Evolutionary conservation across 2,329 filamentous ascomycete species (phyloP), one percentile per base, ranked within the genome.

Genomic region (Polytolypa hystricis): DNA sequence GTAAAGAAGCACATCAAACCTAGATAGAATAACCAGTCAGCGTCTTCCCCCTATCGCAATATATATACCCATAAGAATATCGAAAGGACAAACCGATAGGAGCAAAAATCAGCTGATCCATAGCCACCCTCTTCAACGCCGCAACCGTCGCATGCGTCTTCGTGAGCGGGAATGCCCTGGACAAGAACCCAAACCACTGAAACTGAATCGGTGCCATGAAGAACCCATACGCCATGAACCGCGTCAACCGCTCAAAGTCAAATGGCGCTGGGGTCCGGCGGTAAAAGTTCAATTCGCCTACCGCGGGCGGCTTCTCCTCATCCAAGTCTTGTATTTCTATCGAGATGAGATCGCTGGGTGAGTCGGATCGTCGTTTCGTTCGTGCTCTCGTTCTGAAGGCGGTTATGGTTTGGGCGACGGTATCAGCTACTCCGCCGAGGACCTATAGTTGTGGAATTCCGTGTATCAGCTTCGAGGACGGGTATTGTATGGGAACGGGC

Each of bases 211-310:
- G 91, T 4, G 91, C 86, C 85, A 96, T 95, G 55, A 82, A 74
- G 65, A 96, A 95, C 56, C 86, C 86, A 59, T 96, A 98, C 4
- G 84, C 81, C 85, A 96, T 95, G 67, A 96, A 98, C 32, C 91
- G 74, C 2, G 84, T 89, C 44, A 95, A 69, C 33, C 91, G 78
- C 65, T 96, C 91, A 52, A 96, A 96, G 62, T 98, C 89, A 54
- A 98, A 96, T 0, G 85, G 78, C 3, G 85, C 82, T 18, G 86
- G 83, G 0, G 81, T 70, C 8, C 58, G 53, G 49, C 71, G 74
- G 12, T 62, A 61, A 39, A 78, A 74, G 35, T 86, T 77, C 30
- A 85, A 63, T 29, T 87, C 83, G 34, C 69, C 67, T 28, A 70
- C 51, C 61, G 74, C 62, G 55, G 70, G 74, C 0, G 81, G 77